Base-by-base conservation (phyloP, 345 rosid genomes). In the Gossypium mustelinum region DNA sequence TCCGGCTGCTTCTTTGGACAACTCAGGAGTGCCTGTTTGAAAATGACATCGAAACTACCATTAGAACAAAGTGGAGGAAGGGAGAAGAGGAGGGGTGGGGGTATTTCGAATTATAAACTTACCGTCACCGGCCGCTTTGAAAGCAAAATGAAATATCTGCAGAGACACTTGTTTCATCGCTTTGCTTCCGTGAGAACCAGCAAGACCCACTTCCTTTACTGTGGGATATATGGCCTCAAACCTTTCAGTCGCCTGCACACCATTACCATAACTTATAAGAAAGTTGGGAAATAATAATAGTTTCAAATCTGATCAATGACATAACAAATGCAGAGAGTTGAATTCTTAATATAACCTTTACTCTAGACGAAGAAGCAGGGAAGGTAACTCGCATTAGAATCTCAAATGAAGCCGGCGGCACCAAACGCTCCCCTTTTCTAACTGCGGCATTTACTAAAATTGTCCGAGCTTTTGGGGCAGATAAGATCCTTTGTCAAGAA, bases 241-340 rank as follows among this genome's bases (percentile, higher is more conserved):
- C 83, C 97, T 87, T 85, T 91, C 97, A 61, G 91, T 91, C 62
- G 94, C 94, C 97, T 92, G 83, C 73, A 75, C 43, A 75, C 25
- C 52, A 48, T 20, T 70, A 69, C 68, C 68, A 59, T 75, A 22
- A 73, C 44, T 27, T 71, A 68, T 60, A 29, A 41, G 7, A n/a
- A 73, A 61, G 59, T 79, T 25, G 51, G 75, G 79, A 79, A 61
- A 72, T 24, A 34, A 7, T 22, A 63, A 25, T 45, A 24, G 25
- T 34, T 70, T 25, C 60, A 3, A 60, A 68, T 66, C 34, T 39
- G 22, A 50, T 34, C n/a, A 34, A 39, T 22, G 34, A 27, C 20
- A 58, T 63, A 17, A 59, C 48, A 80, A 68, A 60, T 65, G 71
- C 67, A 63, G 27, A 64, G 17, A 68, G 25, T 17, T 9, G 12